Conservation (phyloP, 75 land plant genomes). For the Isoetes taiwanensis region DNA sequence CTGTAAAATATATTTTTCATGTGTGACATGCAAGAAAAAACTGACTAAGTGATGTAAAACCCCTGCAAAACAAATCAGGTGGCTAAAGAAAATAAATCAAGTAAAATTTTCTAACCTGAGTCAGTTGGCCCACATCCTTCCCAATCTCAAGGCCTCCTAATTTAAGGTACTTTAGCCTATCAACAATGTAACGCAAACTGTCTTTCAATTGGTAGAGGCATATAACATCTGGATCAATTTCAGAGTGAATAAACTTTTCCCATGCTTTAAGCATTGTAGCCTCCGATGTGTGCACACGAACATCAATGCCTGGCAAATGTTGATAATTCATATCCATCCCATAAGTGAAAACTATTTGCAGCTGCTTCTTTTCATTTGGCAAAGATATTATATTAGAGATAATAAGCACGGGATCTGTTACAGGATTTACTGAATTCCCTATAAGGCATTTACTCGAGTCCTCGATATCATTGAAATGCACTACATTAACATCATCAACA, state of each 20-base stretch:
- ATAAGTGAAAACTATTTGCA: conserved; percentile 14
- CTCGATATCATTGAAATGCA: conserved; percentile 15
- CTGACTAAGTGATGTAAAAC: no score
- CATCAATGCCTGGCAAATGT: conserved; percentile 14
- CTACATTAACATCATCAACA: not conserved
- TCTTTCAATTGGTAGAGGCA: conserved; percentile 29
- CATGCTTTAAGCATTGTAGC: conserved; percentile 17
- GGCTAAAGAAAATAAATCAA: not conserved
- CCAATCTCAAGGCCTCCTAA: conserved; percentile 22
- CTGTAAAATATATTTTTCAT: no score
- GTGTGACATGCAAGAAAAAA: no score
- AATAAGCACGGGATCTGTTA: conserved; percentile 21
- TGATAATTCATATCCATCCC: not conserved
- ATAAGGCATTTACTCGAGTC: not conserved
- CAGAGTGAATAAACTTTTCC: conserved; percentile 16
- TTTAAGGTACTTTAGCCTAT: conserved; percentile 17
- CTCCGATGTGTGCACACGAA: conserved; percentile 12
- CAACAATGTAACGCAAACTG: conserved; percentile 20
- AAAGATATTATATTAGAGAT: conserved; percentile 12
- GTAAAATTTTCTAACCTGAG: conserved; percentile 10
- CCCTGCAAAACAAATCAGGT: not conserved
- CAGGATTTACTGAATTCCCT: conserved; percentile 14
- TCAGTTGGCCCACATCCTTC: conserved; percentile 14
- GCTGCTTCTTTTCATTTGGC: conserved; percentile 1
- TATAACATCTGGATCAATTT: conserved; percentile 25